phyloP scores from a whole-genome alignment of 305 asterid genomes.

The Ajuga reptans region DNA sequence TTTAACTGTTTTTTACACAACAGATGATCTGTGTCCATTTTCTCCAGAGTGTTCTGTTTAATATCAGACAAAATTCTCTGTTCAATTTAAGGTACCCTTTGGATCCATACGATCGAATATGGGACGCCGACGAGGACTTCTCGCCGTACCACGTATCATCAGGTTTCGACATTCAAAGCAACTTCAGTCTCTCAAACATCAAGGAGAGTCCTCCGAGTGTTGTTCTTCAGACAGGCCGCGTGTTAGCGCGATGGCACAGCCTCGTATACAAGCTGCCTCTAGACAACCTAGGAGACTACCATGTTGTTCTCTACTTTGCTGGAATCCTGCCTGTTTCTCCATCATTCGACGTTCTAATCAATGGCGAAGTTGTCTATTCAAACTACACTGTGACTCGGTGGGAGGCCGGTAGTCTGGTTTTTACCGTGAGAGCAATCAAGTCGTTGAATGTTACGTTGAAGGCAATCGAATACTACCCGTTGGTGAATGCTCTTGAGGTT shows the following conservation, averaged over 20 bases:
- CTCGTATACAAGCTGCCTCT: conserved; percentile 59
- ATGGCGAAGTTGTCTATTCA: conserved; percentile 46
- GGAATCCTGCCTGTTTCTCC: conserved; percentile 83
- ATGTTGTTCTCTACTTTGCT: conserved; percentile 76
- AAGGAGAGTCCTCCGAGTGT: conserved; percentile 67
- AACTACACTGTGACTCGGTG: conserved; percentile 58
- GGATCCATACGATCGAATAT: conserved; percentile 76
- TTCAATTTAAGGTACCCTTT: conserved; percentile 59
- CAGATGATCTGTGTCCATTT: not conserved
- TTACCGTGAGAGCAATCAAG: conserved; percentile 48
- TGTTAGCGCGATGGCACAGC: conserved; percentile 67
- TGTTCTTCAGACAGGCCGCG: conserved; percentile 79
- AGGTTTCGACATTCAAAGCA: conserved; percentile 51
- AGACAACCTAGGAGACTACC: conserved; percentile 63
- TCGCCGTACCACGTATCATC: conserved; percentile 77
- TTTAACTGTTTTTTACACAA: too few species aligned
- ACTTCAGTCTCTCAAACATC: conserved; percentile 44
- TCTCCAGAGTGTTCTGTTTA: not conserved
- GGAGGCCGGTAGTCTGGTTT: conserved; percentile 45
- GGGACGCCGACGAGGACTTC: conserved; percentile 85
- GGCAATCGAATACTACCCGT: conserved; percentile 58
- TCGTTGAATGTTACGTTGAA: conserved; percentile 65
- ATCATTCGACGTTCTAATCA: conserved; percentile 60
- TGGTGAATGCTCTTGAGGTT: conserved; percentile 79
- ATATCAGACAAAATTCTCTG: not conserved